Evolutionary conservation across 163 green algal genomes (phyloP), one percentile per base, ranked within the genome.

Genomic region (Trebouxiophyceae sp.): DNA sequence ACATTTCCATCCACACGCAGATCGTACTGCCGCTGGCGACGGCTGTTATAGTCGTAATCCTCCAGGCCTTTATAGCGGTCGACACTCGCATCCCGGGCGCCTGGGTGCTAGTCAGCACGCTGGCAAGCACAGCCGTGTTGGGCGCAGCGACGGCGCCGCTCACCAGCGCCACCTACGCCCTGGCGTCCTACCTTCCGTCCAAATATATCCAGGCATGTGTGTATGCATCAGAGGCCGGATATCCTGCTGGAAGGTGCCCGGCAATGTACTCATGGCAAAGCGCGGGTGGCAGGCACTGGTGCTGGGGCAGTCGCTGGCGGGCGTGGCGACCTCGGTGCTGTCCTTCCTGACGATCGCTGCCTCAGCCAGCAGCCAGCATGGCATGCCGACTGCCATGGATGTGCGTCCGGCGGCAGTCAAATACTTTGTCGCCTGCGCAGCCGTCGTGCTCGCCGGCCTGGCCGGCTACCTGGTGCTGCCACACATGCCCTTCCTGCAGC

Each of bases 181-280:
- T 89, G 61, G 83, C 85, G 12, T 73, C 61, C 66, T 61, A 81
- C 39, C 85, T 88, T 57, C 80, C 79, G 20, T 73, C 83, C 23
- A 65, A 69, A 1, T 85, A 90, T 69, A 86, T 84, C 29, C 70
- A 84, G 79, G 81, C 81, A 46, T n/a, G n/a, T n/a, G n/a, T n/a
- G n/a, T n/a, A n/a, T n/a, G n/a, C n/a, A n/a, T n/a, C n/a, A n/a
- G n/a, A n/a, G n/a, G n/a, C n/a, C n/a, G n/a, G n/a, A n/a, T n/a
- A n/a, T n/a, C n/a, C n/a, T n/a, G n/a, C n/a, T n/a, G n/a, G n/a
- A n/a, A n/a, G n/a, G n/a, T n/a, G n/a, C n/a, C n/a, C n/a, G n/a
- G n/a, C n/a, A n/a, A n/a, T n/a, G n/a, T n/a, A n/a, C n/a, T n/a
- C n/a, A n/a, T n/a, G n/a, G n/a, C n/a, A n/a, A n/a, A n/a, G 7